These are phyloP conservation scores for Andrographis paniculata DNA, from an alignment of 305 asterid species.

Conservation along the genomic window DNA sequence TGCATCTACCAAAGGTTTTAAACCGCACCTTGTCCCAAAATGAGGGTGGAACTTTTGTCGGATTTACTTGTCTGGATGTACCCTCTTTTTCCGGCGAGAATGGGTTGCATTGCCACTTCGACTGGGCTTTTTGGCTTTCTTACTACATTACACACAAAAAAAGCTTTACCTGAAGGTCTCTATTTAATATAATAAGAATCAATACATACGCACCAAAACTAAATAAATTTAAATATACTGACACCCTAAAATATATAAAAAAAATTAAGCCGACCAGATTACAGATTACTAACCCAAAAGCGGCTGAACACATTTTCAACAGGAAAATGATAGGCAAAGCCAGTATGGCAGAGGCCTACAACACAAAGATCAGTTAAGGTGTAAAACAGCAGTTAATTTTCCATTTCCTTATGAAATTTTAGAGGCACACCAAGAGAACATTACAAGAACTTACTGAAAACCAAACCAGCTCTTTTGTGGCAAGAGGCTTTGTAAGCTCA, in stretches of 20 bases:
- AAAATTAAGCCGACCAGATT: background rate
- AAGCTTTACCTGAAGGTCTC: constrained; percentile 25
- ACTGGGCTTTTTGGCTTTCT: constrained; percentile 19
- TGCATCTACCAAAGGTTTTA: background rate
- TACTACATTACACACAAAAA: background rate
- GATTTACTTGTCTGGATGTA: constrained; percentile 52
- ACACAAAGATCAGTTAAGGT: constrained; percentile 22
- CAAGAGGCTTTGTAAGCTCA: constrained; percentile 62
- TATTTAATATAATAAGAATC: background rate
- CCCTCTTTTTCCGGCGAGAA: constrained; percentile 76
- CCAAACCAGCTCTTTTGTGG: constrained; percentile 81
- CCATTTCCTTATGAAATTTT: background rate
- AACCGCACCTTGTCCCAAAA: constrained; percentile 28
- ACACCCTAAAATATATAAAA: background rate
- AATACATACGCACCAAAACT: background rate
- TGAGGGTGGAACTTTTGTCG: constrained; percentile 9
- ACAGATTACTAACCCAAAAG: constrained; percentile 61
- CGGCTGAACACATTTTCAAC: constrained; percentile 45
- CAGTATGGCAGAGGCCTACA: constrained; percentile 85
- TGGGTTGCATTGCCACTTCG: constrained; percentile 37
- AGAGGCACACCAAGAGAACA: constrained; percentile 4
- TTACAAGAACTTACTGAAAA: constrained; percentile 46
- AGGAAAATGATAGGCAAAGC: constrained; percentile 65
- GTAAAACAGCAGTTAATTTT: constrained; percentile 1
- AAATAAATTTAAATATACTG: background rate